Base-by-base conservation (phyloP, 106 monocot genomes). In the Dioscorea dumetorum region DNA sequence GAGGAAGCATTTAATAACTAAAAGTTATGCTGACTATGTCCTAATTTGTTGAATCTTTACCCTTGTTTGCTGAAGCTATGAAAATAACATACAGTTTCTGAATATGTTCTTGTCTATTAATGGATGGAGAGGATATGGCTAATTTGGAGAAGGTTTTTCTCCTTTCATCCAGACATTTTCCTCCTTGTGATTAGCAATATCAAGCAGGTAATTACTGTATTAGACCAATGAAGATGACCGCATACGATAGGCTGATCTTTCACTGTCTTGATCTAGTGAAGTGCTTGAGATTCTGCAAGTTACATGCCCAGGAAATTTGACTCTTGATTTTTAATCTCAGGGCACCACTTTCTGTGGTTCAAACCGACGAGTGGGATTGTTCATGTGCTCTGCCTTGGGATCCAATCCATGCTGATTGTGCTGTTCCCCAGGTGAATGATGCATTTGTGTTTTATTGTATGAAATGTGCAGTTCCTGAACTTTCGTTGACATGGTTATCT, bases 321-420 rank as follows among this genome's bases (percentile, higher is more conserved):
- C 22, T 28, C 28, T 56, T 34, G 21, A 33, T 32, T 48, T 41
- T 62, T 74, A 70, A n/a, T 73, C 6, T 41, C 41, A 93, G 93
- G 79, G 88, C 89, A 60, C 97, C 92, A 14, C 78, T 92, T 77
- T 79, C 61, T 76, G 77, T 76, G 22, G 61, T 66, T 61, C 97
- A 97, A 80, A 86, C 82, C 77, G 82, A 91, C 67, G 84, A 97
- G 35, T 97, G 97, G 91, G 92, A 97, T 63, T 97, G 97, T 74
- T 97, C 84, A 33, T 97, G 88, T 72, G 71, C 86, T 72, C 35
- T 97, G 22, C 71, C 53, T 61, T 91, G 91, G 88, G 97, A 97
- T 82, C 86, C 84, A 49, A 58, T 84, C 14, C 89, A 92, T 82
- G 91, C 97, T 72, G 92, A 97, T 41, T 97, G 97, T 79, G 80